phyloP scores from a whole-genome alignment of 78 protist species.

The Monosiga brevicollis region DNA sequence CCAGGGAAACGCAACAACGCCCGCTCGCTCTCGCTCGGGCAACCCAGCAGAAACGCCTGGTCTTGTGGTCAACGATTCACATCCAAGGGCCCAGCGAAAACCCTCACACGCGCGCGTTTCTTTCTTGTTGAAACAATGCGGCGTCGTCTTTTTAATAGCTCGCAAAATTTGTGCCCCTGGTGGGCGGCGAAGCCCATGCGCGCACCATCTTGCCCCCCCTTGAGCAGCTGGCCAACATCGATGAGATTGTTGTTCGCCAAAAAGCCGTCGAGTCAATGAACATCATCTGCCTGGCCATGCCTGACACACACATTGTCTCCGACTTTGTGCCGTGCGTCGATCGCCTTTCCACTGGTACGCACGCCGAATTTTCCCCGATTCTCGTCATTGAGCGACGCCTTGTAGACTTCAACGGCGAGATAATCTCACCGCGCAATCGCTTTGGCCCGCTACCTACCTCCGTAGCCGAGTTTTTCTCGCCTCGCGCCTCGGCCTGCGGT shows the following conservation, averaged over 20 bases:
- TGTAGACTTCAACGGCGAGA: too few species aligned
- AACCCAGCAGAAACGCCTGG: too few species aligned
- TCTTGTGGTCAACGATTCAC: too few species aligned
- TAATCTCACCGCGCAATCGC: too few species aligned
- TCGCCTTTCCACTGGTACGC: constrained; percentile 62
- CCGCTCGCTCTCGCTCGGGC: too few species aligned
- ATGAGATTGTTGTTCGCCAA: constrained; percentile 90
- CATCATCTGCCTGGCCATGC: constrained; percentile 40
- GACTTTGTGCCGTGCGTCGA: constrained; percentile 49
- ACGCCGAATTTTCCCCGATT: too few species aligned
- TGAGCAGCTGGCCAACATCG: constrained; percentile 75
- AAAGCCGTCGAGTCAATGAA: constrained; percentile 82
- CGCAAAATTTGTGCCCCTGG: constrained; percentile 71
- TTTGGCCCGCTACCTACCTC: too few species aligned
- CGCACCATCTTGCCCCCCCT: constrained; percentile 70
- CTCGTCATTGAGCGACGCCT: too few species aligned
- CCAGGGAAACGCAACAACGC: too few species aligned
- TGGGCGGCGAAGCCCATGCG: constrained; percentile 84
- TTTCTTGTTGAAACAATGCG: too few species aligned
- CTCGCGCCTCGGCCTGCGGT: constrained; percentile 84
- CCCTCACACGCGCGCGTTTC: too few species aligned
- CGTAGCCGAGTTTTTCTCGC: constrained; percentile 81
- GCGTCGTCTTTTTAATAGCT: constrained; percentile 77
- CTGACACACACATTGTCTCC: constrained; percentile 32
- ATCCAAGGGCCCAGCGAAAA: too few species aligned